Percentiles rank a stretch among this genome's conserved stretches.
These are phyloP conservation scores for Penicillium diatomitis DNA, from an alignment of 495 filamentous ascomycete species.

Conservation along the genomic window DNA sequence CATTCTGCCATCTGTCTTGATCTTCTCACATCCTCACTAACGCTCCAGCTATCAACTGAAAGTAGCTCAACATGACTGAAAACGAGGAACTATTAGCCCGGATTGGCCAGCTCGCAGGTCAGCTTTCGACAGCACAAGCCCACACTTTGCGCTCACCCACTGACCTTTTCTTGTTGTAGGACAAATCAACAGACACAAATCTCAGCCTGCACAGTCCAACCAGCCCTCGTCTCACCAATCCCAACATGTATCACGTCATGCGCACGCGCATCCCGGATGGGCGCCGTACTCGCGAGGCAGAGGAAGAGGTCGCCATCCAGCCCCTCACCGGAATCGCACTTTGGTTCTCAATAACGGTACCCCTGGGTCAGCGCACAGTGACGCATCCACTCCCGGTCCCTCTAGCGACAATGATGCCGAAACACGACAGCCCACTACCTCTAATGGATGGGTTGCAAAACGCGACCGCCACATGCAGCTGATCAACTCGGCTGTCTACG, in stretches of 20 bases:
- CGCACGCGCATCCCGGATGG: constrained; percentile 38
- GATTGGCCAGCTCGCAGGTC: constrained; percentile 70
- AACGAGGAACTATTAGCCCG: constrained; percentile 65
- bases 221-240: constrained; percentile 17
- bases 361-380: constrained; percentile 12
- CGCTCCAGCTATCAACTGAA: not conserved
- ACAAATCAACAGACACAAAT: constrained; percentile 78
- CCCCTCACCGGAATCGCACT: constrained; percentile 58
- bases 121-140: constrained; percentile 12
- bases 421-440: constrained; percentile 16
- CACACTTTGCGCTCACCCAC: constrained; percentile 11
- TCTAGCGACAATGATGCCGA: constrained; percentile 28
- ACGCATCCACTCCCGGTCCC: constrained; percentile 26
- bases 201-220: constrained; percentile 37
- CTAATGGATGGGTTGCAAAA: constrained; percentile 64
- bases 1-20: not conserved
- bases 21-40: constrained; percentile 2
- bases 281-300: constrained; percentile 38
- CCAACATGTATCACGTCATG: constrained; percentile 30
- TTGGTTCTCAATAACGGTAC: constrained; percentile 59
- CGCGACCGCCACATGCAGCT: constrained; percentile 79
- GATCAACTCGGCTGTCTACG: constrained; percentile 77
- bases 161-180: constrained; percentile 38
- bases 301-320: constrained; percentile 31
- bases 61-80: constrained; percentile 49